Evolutionary conservation across 1,139 yeast genomes (phyloP), one percentile per base, ranked within the genome.

Genomic region (Geotrichum carabidarum): DNA sequence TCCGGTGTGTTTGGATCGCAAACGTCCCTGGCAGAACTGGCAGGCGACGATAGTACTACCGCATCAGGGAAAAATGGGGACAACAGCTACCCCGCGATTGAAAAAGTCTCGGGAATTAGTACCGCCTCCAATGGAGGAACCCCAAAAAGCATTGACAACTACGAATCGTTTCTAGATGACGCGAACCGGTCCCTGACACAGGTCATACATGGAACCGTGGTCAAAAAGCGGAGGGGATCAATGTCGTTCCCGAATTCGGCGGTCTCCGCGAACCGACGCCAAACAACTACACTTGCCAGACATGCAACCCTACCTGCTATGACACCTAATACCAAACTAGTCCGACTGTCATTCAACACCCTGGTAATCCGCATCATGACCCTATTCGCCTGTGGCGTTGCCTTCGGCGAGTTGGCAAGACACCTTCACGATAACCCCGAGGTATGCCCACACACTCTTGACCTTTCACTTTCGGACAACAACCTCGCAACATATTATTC

Each of bases 1-100:
- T 60, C 67, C 1, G 70, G 69, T 3, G 72, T 71, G 14, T 71
- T 71, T 58, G 74, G 74, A 15, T 69, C 74, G 12, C 64, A 66
- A 40, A 69, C 67, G 6, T 68, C 71, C 22, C 63, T 71, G 45
- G 69, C 72, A 1, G 74, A 71, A 57, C 63, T 70, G 34, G 66
- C 63, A 31, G 74, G 73, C 18, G 74, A 71, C 37, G 55, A 35
- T 7, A 27, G 31, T n/a, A 8, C 14, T 9, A 11, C 44, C 17
- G 9, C 17, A 9, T 44, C 30, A 6, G 17, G 11, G 9, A 8
- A 12, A 14, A 8, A 36, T 17, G 44, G 8, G 32, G 30, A 17
- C 30, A 18, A 8, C 32, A 11, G 3, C 30, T 6, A 9, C 44
- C 44, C 27, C 27, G 27, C 27, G 27, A 22, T 22, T 22, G 27